Base-by-base conservation (phyloP, 352 stramenopile species). In the Pythium brassicae region DNA sequence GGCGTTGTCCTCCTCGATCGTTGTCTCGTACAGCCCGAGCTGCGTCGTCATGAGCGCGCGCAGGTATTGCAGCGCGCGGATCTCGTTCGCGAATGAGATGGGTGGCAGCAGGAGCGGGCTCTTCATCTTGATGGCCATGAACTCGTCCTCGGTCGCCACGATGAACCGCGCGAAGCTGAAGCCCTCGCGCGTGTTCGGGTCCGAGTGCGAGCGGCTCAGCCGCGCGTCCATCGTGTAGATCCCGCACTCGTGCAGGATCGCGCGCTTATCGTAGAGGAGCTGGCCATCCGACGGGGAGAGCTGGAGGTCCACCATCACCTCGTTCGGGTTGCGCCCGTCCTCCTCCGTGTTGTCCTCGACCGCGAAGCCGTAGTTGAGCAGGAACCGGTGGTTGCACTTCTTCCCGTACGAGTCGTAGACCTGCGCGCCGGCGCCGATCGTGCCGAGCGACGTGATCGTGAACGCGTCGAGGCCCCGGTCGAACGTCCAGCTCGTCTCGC, bases 321-420 rank as follows among this genome's bases (percentile, higher is more conserved):
- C 97, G 83, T 99, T 99, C 23, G 96, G 96, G 87, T 98, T 99
- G 65, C 97, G 96, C 0, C 96, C 96, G 71, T 99, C 97, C 43
- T 97, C 78, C 73, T 99, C 97, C 23, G 89, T 94, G 71, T 99
- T 99, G 68, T 98, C 87, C 72, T 99, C 96, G 6, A 99, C 96
- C 15, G 97, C 94, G 72, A 99, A 99, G 43, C 97, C 97, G 70
- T 99, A 99, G 78, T 99, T 99, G 44, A 99, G 81, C 39, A 99
- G 77, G 72, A 99, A 99, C 10, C 86, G 87, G 74, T 99, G 97
- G 80, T 99, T 99, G 78, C 97, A 99, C 74, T 99, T 99, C 77
- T 99, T 98, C 26, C 97, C 97, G 72, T 99, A 99, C 48, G 86
- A 98, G 73, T 99, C 97, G 71, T 99, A 99, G 9, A 99, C 96